A percentile compares a stretch with the other conserved stretches of the same genome.
Conservation (phyloP, 306 rosid genomes). For the Astragalus membranaceus region DNA sequence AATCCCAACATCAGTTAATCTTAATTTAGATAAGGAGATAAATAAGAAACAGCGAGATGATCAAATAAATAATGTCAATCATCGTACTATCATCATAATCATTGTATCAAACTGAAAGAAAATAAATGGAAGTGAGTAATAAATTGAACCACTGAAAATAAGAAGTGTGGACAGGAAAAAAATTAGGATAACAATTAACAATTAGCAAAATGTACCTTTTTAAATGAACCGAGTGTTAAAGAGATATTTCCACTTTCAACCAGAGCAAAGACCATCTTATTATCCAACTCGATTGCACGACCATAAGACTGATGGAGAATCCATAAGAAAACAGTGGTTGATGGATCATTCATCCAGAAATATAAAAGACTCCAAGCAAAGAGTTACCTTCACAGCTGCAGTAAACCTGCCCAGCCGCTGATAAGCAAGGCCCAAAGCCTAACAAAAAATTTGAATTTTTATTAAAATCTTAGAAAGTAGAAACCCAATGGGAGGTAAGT, state of each 20-base stretch:
- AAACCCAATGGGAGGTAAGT: not conserved
- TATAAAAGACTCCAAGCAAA: not conserved
- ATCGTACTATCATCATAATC: not conserved
- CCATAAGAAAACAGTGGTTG: slow-evolving; percentile 11
- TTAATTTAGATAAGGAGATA: no score
- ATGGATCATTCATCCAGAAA: not conserved
- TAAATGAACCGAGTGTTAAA: slow-evolving; percentile 63
- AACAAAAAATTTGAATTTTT: slow-evolving; percentile 13
- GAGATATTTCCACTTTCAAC: slow-evolving; percentile 83
- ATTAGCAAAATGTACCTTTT: slow-evolving; percentile 44
- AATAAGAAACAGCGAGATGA: not conserved
- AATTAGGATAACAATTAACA: not conserved
- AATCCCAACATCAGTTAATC: no score
- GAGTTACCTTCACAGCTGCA: slow-evolving; percentile 76
- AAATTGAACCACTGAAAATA: slow-evolving; percentile 3
- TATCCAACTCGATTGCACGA: slow-evolving; percentile 78
- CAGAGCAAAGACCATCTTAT: slow-evolving; percentile 52
- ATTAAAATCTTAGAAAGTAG: not conserved
- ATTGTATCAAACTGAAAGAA: not conserved
- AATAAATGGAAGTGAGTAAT: not conserved
- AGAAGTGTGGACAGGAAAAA: not conserved
- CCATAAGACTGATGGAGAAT: slow-evolving; percentile 69
- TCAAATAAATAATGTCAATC: not conserved
- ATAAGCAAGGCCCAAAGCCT: slow-evolving; percentile 95
- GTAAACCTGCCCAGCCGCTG: slow-evolving; percentile 86